phyloP scores from a whole-genome alignment of 768 basidiomycete species.

The Tubosaeta brunneosetosa region DNA sequence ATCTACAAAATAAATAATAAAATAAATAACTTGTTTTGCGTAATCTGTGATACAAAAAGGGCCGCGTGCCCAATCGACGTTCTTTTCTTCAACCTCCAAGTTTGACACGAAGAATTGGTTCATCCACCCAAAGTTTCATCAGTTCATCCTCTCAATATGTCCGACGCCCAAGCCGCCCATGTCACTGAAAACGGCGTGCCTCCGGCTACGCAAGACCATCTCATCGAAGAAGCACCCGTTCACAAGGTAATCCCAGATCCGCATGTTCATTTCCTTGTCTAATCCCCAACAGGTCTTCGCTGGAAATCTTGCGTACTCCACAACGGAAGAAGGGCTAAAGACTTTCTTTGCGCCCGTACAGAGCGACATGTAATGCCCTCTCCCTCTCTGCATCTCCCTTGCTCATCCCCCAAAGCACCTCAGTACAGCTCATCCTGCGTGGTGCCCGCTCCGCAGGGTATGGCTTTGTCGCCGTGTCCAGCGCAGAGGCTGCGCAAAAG shows the following conservation, averaged over 20 bases:
- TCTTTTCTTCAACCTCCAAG: constrained; percentile 73
- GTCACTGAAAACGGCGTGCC: constrained; percentile 81
- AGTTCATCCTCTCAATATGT: constrained; percentile 67
- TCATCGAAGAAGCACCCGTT: constrained; percentile 66
- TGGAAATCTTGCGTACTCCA: constrained; percentile 92
- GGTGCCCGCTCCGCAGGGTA: constrained; percentile 85
- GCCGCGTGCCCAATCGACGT: constrained; percentile 22
- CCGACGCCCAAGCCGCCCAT: constrained; percentile 85
- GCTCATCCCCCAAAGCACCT: constrained; percentile 47
- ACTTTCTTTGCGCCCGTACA: constrained; percentile 86
- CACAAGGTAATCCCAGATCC: constrained; percentile 59
- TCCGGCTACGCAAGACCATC: constrained; percentile 66
- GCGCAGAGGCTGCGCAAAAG: constrained; percentile 76
- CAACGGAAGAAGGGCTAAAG: constrained; percentile 93
- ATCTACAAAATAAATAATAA: constrained; percentile 3
- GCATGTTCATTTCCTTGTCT: constrained; percentile 12
- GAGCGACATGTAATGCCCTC: constrained; percentile 73
- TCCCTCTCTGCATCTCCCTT: background rate
- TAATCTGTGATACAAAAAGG: constrained; percentile 35
- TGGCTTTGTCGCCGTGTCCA: constrained; percentile 84
- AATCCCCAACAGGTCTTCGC: constrained; percentile 68
- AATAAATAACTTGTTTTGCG: constrained; percentile 11
- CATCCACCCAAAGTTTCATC: constrained; percentile 56
- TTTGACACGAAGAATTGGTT: constrained; percentile 84
- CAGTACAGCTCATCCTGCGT: constrained; percentile 83